These are phyloP conservation scores for Pestalotiopsis sp. DNA, from an alignment of 2,329 filamentous ascomycete species.

Conservation along the genomic window DNA sequence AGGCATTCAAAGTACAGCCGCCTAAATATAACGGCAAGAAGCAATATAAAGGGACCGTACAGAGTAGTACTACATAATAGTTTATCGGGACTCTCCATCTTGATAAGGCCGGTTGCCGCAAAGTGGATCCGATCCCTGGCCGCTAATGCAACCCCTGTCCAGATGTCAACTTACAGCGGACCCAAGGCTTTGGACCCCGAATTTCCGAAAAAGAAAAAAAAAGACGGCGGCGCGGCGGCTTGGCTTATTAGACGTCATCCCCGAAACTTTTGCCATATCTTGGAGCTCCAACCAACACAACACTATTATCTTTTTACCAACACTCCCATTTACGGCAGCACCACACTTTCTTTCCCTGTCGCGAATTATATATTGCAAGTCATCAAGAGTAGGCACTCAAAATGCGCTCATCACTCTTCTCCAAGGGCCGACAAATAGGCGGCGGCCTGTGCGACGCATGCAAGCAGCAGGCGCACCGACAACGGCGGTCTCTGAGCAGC, in stretches of 20 bases:
- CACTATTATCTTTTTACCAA: background rate
- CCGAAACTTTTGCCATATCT: background rate
- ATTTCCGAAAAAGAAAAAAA: background rate
- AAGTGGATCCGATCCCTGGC: too few relatives aligned
- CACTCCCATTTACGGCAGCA: background rate
- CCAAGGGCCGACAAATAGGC: background rate
- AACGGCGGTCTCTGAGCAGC: constrained; percentile 1
- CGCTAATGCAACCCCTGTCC: background rate
- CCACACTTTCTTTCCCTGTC: background rate
- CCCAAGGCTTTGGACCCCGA: background rate
- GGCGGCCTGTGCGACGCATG: constrained; percentile 34
- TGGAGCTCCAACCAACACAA: background rate
- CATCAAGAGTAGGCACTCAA: background rate
- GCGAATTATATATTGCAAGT: background rate
- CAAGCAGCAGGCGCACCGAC: constrained; percentile 21
- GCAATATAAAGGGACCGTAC: too few relatives aligned
- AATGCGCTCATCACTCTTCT: background rate
- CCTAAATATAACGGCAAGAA: too few relatives aligned
- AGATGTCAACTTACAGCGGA: background rate
- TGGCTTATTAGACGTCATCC: background rate
- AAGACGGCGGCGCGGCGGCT: background rate
- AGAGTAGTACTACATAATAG: too few relatives aligned
- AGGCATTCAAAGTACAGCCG: too few relatives aligned
- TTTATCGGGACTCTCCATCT: too few relatives aligned
- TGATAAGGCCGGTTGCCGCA: too few relatives aligned